These are phyloP conservation scores for Boletus eberwhitei DNA, from an alignment of 768 basidiomycete species.

Conservation along the genomic window DNA sequence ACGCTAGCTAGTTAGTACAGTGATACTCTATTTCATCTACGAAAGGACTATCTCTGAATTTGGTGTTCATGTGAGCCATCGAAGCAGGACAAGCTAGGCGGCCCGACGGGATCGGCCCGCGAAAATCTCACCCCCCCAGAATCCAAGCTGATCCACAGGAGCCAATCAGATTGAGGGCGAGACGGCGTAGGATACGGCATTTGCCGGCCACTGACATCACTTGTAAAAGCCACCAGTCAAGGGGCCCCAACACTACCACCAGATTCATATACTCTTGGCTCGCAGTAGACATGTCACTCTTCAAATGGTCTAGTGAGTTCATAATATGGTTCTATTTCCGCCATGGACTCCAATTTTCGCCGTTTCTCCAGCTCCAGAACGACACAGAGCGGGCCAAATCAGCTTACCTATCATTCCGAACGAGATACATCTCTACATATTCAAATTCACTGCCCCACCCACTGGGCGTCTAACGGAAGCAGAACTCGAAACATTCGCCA, in stretches of 20 bases:
- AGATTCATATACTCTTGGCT: too few species aligned
- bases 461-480: background rate
- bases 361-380: slow-evolving; percentile 25
- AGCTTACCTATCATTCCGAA: too few species aligned
- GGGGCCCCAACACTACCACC: too few species aligned
- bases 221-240: too few species aligned
- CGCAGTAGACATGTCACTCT: background rate
- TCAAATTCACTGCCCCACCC: slow-evolving; percentile 14
- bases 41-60: background rate
- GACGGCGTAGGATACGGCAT: too few species aligned
- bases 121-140: too few species aligned
- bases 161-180: too few species aligned
- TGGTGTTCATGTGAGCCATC: background rate
- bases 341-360: background rate
- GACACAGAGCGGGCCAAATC: slow-evolving; percentile 1
- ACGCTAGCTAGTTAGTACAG: background rate
- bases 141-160: too few species aligned
- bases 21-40: background rate
- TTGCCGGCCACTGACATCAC: too few species aligned
- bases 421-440: slow-evolving; percentile 36
- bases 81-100: background rate
- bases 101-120: too few species aligned
- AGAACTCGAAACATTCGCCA: too few species aligned
- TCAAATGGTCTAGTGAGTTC: background rate
- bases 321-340: background rate